These are phyloP conservation scores for Aureobasidium sp. DNA, from an alignment of 2,329 filamentous ascomycete species.

Conservation along the genomic window DNA sequence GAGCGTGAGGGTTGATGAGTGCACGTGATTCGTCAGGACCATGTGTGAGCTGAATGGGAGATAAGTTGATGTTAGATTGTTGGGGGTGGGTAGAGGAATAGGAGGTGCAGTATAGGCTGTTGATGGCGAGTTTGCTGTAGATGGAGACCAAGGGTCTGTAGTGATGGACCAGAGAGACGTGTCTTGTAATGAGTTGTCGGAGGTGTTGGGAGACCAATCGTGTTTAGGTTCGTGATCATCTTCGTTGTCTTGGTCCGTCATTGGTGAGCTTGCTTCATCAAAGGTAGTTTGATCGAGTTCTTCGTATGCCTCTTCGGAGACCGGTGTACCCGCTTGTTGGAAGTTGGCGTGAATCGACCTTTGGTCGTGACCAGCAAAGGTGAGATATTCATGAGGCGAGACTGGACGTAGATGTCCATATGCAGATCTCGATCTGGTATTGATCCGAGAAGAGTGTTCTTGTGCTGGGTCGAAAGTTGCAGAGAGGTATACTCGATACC, in stretches of 20 bases:
- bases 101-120: too few relatives aligned
- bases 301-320: too few relatives aligned
- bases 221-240: neutral
- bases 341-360: too few relatives aligned
- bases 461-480: neutral
- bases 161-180: neutral
- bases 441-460: neutral
- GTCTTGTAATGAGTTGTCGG: neutral
- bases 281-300: neutral
- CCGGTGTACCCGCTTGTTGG: neutral
- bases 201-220: neutral
- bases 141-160: neutral
- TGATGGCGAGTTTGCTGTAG: neutral
- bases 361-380: neutral
- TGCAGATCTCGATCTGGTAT: neutral
- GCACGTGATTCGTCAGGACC: neutral
- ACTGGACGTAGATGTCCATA: neutral
- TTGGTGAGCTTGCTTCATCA: neutral
- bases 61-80: neutral
- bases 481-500: neutral
- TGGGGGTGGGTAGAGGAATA: neutral
- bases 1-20: neutral
- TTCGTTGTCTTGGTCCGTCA: neutral
- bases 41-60: constrained; percentile 7
- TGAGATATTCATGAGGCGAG: neutral